phyloP scores from a whole-genome alignment of 176 grass and related monocot genomes.

The sorghum (Sorghum bicolor) region Sorghum_bicolor_NCBIv3 NC_012870.2:60003501-60004000 shows the following conservation, averaged over 20 bases:
- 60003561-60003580: conserved; percentile 60
- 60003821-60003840: conserved; percentile 85
- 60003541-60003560: conserved; percentile 12
- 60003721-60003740: conserved; percentile 54
- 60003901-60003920: conserved; percentile 49
- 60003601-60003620: conserved; percentile 78
- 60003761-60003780: conserved; percentile 56
- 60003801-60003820: conserved; percentile 67
- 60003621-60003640: conserved; percentile 89
- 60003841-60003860: conserved; percentile 79
- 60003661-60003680: conserved; percentile 72
- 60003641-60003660: conserved; percentile 67
- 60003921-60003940: conserved; percentile 63
- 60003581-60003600: conserved; percentile 65
- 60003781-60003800: conserved; percentile 70
- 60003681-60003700: conserved; percentile 58
- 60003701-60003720: conserved; percentile 60
- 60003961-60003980: conserved; percentile 44
- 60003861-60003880: conserved; percentile 57
- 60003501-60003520: conserved; percentile 47
- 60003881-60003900: conserved; percentile 45
- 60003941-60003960: conserved; percentile 63
- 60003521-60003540: conserved; percentile 49
- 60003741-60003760: conserved; percentile 51
- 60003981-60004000: conserved; percentile 67